These are phyloP conservation scores for Poronia punctata DNA, from an alignment of 495 filamentous ascomycete genomes.

Conservation along the genomic window DNA sequence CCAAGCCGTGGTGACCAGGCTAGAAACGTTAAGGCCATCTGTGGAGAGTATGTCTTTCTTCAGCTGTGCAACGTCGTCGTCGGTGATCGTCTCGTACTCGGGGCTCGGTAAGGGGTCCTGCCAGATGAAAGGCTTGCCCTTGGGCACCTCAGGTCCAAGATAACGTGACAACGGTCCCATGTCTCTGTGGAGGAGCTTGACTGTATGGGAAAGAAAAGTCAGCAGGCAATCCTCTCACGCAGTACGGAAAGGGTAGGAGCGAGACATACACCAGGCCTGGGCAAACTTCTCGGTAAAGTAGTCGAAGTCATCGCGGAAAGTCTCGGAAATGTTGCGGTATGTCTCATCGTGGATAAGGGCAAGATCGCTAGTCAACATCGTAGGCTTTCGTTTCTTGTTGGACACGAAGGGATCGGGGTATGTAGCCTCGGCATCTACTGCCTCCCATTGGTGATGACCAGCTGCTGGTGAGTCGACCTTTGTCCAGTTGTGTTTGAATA, in stretches of 20 bases:
- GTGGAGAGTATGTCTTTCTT: conserved; percentile 49
- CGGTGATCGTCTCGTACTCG: conserved; percentile 40
- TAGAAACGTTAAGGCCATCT: conserved; percentile 36
- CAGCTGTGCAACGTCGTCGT: conserved; percentile 40
- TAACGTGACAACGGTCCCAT: conserved; percentile 53
- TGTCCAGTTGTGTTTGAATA: conserved; percentile 54
- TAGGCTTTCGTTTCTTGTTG: conserved; percentile 47
- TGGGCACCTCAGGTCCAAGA: conserved; percentile 53
- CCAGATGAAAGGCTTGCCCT: conserved; percentile 42
- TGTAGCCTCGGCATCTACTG: conserved; percentile 45
- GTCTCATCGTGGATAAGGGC: conserved; percentile 48
- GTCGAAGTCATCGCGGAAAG: conserved; percentile 47
- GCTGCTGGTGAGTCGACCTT: conserved; percentile 51
- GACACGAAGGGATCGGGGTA: conserved; percentile 52
- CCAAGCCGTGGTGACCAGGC: conserved; percentile 49
- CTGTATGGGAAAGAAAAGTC: conserved; percentile 18
- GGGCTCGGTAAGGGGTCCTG: conserved; percentile 47
- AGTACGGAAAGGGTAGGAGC: not conserved
- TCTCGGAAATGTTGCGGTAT: conserved; percentile 55
- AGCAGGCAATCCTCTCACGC: not conserved
- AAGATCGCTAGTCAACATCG: conserved; percentile 55
- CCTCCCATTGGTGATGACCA: conserved; percentile 53
- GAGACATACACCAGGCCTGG: conserved; percentile 35
- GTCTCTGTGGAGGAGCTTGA: conserved; percentile 57
- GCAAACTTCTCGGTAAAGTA: conserved; percentile 49